phyloP scores from a whole-genome alignment of 345 rosid species.

The Boechera divaricarpa region DNA sequence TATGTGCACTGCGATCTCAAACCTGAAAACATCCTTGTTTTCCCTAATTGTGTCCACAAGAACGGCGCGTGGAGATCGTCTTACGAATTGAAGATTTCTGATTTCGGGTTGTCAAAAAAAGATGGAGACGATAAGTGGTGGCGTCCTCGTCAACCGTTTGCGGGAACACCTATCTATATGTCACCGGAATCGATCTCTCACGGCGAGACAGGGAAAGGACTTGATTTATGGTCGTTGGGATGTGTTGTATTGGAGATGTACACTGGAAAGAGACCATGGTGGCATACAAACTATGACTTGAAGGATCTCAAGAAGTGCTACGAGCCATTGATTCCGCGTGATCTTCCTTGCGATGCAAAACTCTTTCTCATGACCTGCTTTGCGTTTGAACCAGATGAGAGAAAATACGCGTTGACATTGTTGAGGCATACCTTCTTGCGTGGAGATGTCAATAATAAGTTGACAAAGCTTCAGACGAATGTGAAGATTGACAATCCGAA shows the following conservation, averaged over 20 bases:
- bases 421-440: slow-evolving; percentile 10
- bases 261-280: slow-evolving; percentile 52
- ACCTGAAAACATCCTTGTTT: slow-evolving; percentile 49
- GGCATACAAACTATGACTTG: slow-evolving; percentile 13
- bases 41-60: background rate
- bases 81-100: slow-evolving; percentile 44
- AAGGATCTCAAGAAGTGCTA: background rate
- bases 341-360: slow-evolving; percentile 15
- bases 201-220: slow-evolving; percentile 38
- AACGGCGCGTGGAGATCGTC: background rate
- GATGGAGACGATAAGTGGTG: slow-evolving; percentile 29
- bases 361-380: slow-evolving; percentile 25
- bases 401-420: slow-evolving; percentile 10
- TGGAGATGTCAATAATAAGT: background rate
- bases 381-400: background rate
- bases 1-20: slow-evolving; percentile 55
- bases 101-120: slow-evolving; percentile 52
- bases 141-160: background rate
- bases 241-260: slow-evolving; percentile 56
- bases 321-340: background rate
- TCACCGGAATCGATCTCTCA: slow-evolving; percentile 45
- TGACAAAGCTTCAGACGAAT: background rate
- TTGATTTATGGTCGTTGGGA: slow-evolving; percentile 58
- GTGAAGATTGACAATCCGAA: background rate
- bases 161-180: slow-evolving; percentile 54